Conservation (phyloP, 176 grass and related monocot genomes). For the Puccinellia tenuiflora region DNA sequence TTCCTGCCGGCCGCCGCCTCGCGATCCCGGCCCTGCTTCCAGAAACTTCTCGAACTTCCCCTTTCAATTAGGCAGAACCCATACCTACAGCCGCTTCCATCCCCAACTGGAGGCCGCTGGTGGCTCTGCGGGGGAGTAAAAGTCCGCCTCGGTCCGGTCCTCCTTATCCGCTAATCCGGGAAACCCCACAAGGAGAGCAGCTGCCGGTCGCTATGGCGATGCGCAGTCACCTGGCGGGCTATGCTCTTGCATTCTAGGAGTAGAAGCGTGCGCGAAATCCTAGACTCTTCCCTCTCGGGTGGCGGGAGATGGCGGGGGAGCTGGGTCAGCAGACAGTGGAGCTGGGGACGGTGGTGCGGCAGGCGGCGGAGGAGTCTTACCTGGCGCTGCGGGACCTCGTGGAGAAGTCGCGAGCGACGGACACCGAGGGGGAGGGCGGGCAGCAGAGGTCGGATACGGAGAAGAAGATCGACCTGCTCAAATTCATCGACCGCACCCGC, state of each 20-base stretch:
- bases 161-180: not conserved
- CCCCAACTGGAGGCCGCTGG: not conserved
- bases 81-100: not conserved
- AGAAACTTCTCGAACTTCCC: not conserved
- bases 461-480: slow-evolving; percentile 99
- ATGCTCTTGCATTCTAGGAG: not conserved
- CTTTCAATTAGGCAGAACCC: not conserved
- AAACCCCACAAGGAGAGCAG: not conserved
- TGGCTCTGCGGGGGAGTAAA: not conserved
- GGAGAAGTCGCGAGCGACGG: slow-evolving; percentile 50
- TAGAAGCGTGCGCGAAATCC: not conserved
- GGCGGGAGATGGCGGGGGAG: slow-evolving; percentile 50
- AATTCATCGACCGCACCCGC: slow-evolving; percentile 76
- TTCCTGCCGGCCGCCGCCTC: slow-evolving; percentile 16
- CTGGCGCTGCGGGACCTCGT: slow-evolving; percentile 95
- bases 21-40: not conserved
- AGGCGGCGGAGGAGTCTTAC: slow-evolving; percentile 88
- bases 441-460: slow-evolving; percentile 71
- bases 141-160: not conserved
- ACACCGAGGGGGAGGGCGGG: slow-evolving; percentile 41
- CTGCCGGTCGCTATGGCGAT: not conserved
- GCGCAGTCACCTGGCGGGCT: not conserved
- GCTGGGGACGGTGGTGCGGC: slow-evolving; percentile 67
- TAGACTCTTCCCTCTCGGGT: not conserved
- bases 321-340: slow-evolving; percentile 87